These are phyloP conservation scores for Mayamaea pseudoterrestris DNA, from an alignment of 108 stramenopile genomes.

Conservation along the genomic window DNA sequence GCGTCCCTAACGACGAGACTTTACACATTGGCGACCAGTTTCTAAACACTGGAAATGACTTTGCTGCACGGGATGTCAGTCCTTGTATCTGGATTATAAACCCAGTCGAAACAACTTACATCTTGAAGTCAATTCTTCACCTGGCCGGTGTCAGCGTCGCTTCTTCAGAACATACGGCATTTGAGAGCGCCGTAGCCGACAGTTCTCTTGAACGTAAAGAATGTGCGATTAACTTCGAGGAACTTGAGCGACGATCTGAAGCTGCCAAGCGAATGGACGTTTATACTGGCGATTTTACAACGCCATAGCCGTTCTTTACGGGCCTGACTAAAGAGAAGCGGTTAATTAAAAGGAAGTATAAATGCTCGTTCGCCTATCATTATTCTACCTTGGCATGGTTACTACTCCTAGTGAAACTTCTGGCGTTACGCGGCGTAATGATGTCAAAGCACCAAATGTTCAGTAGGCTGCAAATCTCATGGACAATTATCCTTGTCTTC, in stretches of 20 bases:
- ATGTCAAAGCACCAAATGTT: conserved; percentile 86
- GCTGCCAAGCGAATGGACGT: conserved; percentile 73
- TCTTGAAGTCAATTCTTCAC: conserved; percentile 71
- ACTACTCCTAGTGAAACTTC: no score
- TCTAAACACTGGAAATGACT: conserved; percentile 87
- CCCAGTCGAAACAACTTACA: conserved; percentile 87
- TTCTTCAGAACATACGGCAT: conserved; percentile 3
- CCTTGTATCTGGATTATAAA: conserved; percentile 88
- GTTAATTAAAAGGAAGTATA: no score
- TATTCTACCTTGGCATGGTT: no score
- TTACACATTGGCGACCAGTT: conserved; percentile 90
- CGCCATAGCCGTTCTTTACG: no score
- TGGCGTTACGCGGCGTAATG: background rate
- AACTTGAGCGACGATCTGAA: conserved; percentile 49
- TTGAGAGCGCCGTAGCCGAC: background rate
- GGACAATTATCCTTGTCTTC: conserved; percentile 38
- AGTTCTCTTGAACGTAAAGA: background rate
- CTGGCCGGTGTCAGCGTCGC: conserved; percentile 47
- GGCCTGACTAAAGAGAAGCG: no score
- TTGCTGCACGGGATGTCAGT: conserved; percentile 68
- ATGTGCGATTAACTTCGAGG: conserved; percentile 38
- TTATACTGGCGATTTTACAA: conserved; percentile 69
- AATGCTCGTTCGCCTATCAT: no score
- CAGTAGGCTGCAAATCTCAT: conserved; percentile 63
- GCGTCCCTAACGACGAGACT: conserved; percentile 52